A percentile compares a stretch with the other conserved stretches of the same genome.
Evolutionary conservation across 2,329 filamentous ascomycete genomes (phyloP).

Genomic region (Aureobasidium mangrovei): DNA sequence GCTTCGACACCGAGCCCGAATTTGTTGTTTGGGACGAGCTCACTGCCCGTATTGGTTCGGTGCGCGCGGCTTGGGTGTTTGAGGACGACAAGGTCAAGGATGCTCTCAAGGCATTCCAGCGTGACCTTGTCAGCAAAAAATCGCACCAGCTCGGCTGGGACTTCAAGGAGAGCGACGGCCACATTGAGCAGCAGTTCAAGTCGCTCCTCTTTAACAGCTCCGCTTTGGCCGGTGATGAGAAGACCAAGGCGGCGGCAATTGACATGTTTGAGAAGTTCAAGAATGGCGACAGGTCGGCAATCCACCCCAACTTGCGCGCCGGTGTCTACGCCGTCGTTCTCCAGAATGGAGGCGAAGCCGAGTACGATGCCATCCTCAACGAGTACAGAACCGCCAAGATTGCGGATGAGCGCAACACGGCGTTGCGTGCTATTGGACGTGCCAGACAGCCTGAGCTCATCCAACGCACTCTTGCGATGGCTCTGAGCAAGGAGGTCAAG

Average conservation of each 20-base stretch:
- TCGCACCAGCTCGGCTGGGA: slow-evolving; percentile 83
- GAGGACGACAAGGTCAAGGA: slow-evolving; percentile 66
- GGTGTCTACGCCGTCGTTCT: slow-evolving; percentile 80
- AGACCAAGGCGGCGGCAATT: slow-evolving; percentile 69
- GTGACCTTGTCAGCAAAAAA: slow-evolving; percentile 65
- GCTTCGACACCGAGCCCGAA: slow-evolving; percentile 71
- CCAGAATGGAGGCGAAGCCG: slow-evolving; percentile 74
- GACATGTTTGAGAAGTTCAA: slow-evolving; percentile 86
- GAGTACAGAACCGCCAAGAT: slow-evolving; percentile 67
- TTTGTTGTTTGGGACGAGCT: slow-evolving; percentile 97
- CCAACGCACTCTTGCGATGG: slow-evolving; percentile 65
- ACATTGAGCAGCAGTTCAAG: slow-evolving; percentile 93
- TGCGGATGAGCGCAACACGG: slow-evolving; percentile 84
- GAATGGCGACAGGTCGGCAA: slow-evolving; percentile 66
- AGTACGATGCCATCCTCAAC: slow-evolving; percentile 72
- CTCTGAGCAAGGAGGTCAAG: slow-evolving; percentile 75
- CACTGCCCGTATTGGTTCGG: slow-evolving; percentile 63
- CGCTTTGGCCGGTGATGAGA: slow-evolving; percentile 69
- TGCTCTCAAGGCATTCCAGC: slow-evolving; percentile 75
- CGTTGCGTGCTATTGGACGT: slow-evolving; percentile 72
- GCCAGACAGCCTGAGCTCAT: slow-evolving; percentile 72
- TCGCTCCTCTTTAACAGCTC: slow-evolving; percentile 78
- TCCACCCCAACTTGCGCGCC: slow-evolving; percentile 84
- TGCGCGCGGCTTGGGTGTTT: slow-evolving; percentile 81
- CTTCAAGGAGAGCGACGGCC: slow-evolving; percentile 75